A percentile compares a stretch with the other conserved stretches of the same genome.
Evolutionary conservation across 352 stramenopile genomes (phyloP).

Genomic region (Phytophthora hibernalis): DNA sequence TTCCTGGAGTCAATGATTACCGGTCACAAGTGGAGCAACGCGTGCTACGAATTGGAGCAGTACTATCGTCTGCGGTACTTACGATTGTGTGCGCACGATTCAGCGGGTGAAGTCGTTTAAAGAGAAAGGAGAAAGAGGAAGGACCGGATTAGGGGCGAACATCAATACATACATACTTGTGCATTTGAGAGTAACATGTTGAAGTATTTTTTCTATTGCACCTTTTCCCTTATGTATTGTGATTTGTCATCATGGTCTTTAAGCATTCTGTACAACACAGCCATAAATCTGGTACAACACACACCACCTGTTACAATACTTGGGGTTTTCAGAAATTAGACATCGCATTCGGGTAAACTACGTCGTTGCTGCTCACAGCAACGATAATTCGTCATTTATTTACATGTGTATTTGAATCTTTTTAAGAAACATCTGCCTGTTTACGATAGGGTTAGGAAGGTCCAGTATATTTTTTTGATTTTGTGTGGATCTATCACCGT

Average conservation of each 20-base stretch:
- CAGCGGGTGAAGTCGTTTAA: background rate
- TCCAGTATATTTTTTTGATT: slow-evolving; percentile 6
- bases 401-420: slow-evolving; percentile 1
- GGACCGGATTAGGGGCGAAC: too few relatives aligned
- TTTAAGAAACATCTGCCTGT: background rate
- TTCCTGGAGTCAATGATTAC: slow-evolving; percentile 24
- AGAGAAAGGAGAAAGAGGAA: background rate
- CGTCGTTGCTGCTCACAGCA: background rate
- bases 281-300: slow-evolving; percentile 1
- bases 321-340: slow-evolving; percentile 5
- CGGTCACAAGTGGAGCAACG: slow-evolving; percentile 9
- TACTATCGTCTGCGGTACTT: slow-evolving; percentile 15
- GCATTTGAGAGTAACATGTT: background rate
- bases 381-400: slow-evolving; percentile 11
- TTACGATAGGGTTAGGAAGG: slow-evolving; percentile 5
- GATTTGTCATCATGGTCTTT: too few relatives aligned
- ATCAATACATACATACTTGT: background rate
- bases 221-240: too few relatives aligned
- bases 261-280: background rate
- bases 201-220: background rate
- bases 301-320: background rate
- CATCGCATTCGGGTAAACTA: slow-evolving; percentile 11
- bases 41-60: slow-evolving; percentile 10
- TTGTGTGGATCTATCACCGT: slow-evolving; percentile 2
- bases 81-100: slow-evolving; percentile 10